A percentile compares a stretch with the other conserved stretches of the same genome.
Evolutionary conservation across 2,329 filamentous ascomycete species (phyloP).

Genomic region (Triangularia setosa): DNA sequence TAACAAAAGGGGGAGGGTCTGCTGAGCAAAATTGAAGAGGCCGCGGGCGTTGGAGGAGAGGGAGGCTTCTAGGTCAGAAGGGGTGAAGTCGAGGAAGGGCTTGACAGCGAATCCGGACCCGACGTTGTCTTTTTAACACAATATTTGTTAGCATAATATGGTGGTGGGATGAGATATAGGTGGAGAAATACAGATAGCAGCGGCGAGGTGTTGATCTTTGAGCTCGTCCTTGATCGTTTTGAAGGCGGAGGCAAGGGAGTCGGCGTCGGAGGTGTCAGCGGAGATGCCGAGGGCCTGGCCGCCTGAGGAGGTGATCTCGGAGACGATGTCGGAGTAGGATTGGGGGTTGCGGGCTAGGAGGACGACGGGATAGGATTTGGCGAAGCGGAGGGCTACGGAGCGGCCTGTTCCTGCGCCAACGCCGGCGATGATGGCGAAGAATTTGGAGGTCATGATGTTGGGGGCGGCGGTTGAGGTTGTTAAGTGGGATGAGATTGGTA

Average conservation of each 20-base stretch:
- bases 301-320: conserved; percentile 63
- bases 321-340: conserved; percentile 62
- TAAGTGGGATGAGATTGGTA: neutral
- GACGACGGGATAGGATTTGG: conserved; percentile 66
- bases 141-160: neutral
- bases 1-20: conserved; percentile 66
- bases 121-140: conserved; percentile 66
- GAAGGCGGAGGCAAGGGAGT: conserved; percentile 55
- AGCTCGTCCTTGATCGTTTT: conserved; percentile 58
- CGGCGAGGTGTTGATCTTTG: conserved; percentile 51
- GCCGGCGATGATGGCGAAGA: conserved; percentile 67
- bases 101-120: conserved; percentile 48
- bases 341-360: conserved; percentile 66
- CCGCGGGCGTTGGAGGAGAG: conserved; percentile 48
- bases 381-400: conserved; percentile 52
- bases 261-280: conserved; percentile 57
- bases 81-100: conserved; percentile 55
- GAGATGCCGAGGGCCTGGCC: conserved; percentile 68
- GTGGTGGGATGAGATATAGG: neutral
- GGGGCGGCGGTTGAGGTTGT: neutral
- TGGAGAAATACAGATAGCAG: conserved; percentile 57
- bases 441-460: conserved; percentile 35
- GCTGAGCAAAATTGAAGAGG: conserved; percentile 73
- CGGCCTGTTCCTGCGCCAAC: conserved; percentile 63
- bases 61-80: conserved; percentile 46